These are phyloP conservation scores for Aspergillus asperescens DNA, from an alignment of 495 filamentous ascomycete genomes.

Conservation along the genomic window DNA sequence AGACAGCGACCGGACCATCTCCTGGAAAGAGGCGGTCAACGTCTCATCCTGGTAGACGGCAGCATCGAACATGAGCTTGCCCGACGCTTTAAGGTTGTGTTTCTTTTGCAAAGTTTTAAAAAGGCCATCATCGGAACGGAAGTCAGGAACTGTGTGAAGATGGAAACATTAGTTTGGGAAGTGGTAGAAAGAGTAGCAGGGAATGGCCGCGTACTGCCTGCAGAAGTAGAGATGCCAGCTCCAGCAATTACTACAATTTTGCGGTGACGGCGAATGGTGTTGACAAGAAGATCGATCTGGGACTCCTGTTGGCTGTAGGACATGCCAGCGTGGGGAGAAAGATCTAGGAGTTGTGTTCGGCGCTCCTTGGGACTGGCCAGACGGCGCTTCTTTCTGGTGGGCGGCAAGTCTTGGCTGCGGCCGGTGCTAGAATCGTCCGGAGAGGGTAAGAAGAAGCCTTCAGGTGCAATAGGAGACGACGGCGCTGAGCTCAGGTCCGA, in stretches of 20 bases:
- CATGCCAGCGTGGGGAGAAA: slow-evolving; percentile 46
- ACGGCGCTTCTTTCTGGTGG: slow-evolving; percentile 68
- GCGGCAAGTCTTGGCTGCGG: slow-evolving; percentile 51
- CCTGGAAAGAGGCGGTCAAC: slow-evolving; percentile 84
- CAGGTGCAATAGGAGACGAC: slow-evolving; percentile 54
- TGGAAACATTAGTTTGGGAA: neutral
- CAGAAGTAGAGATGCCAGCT: slow-evolving; percentile 92
- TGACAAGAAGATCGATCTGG: slow-evolving; percentile 63
- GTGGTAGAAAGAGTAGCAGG: slow-evolving; percentile 40
- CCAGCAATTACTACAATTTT: slow-evolving; percentile 97
- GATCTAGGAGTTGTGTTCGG: slow-evolving; percentile 69
- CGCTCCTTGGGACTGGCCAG: slow-evolving; percentile 64
- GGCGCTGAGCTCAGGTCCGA: slow-evolving; percentile 55
- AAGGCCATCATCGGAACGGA: slow-evolving; percentile 82
- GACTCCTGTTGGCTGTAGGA: slow-evolving; percentile 45
- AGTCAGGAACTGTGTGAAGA: slow-evolving; percentile 74
- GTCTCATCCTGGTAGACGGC: slow-evolving; percentile 90
- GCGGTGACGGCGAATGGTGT: slow-evolving; percentile 77
- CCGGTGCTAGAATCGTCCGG: slow-evolving; percentile 40
- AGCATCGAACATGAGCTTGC: slow-evolving; percentile 94
- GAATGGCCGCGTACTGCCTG: slow-evolving; percentile 73
- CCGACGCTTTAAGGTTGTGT: slow-evolving; percentile 86
- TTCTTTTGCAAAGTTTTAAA: slow-evolving; percentile 78
- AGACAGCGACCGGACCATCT: slow-evolving; percentile 87
- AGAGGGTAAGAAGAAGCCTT: slow-evolving; percentile 50